Base-by-base conservation (phyloP, 768 basidiomycete genomes). In the Mycena amicta region DNA sequence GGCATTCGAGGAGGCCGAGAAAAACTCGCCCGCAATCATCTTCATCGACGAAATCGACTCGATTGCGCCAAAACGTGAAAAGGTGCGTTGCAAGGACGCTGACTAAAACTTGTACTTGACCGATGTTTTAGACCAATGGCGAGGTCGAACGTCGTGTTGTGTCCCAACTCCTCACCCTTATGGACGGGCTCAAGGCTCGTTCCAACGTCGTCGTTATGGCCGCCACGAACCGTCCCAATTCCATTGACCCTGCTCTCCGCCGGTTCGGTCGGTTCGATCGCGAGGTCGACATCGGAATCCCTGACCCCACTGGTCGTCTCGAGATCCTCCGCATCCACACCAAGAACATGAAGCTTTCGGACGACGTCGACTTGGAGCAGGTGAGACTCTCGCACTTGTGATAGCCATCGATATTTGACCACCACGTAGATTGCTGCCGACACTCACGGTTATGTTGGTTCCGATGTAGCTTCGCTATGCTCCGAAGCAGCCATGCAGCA, bases 401-500 rank as follows among this genome's bases (percentile, higher is more conserved):
- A 29, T n/a, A 37, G 23, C 2, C 30, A 25, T 26, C 39, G 18
- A 37, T 37, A 8, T 37, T 18, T 8, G 18, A 8, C 33, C 8
- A 8, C 33, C 18, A 37, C 15, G 2, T 72, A 96, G 90, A 98
- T 99, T 66, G 97, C 97, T 51, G 95, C 95, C 52, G 97, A 99
- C 72, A 99, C 97, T 5, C 97, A 99, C 73, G 97, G 97, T 75
- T 98, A 98, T 69, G 97, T 99, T 66, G 97, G 97, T 72, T 97
- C 97, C 33, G 97, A 99, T 81, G 72, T 99, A 57, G 97, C 97
- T 25, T 92, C 97, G 12, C 83, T 99, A 51, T 99, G 97, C 74
- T 98, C 97, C 2, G 97, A 99, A 73, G 97, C 97, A 55, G 97
- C 97, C 46, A 99, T 99, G 97, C 97, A 99, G 79, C 97, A 99